Percentiles rank a stretch among this genome's conserved stretches.
These are phyloP conservation scores for Amauroascus niger DNA, from an alignment of 2,329 filamentous ascomycete species.

Conservation along the genomic window DNA sequence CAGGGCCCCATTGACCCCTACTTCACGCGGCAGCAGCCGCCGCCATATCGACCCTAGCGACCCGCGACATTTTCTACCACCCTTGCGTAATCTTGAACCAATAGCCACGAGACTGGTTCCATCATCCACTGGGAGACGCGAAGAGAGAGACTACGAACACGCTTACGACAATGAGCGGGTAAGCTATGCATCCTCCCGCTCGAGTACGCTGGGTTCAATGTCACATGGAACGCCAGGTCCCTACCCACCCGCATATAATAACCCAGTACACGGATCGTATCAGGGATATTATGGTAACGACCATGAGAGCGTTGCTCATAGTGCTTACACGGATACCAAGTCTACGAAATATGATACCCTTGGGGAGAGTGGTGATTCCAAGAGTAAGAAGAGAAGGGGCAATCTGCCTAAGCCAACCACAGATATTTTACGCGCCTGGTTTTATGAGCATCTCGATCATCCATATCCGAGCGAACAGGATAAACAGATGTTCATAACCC, in stretches of 20 bases:
- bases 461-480: conserved; percentile 83
- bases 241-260: conserved; percentile 4
- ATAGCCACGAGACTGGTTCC: background rate
- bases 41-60: conserved; percentile 1
- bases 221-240: background rate
- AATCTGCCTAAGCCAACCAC: conserved; percentile 89
- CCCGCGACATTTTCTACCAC: background rate
- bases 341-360: conserved; percentile 7
- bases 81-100: background rate
- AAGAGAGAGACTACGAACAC: conserved; percentile 1
- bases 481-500: conserved; percentile 68
- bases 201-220: background rate
- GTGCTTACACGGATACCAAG: conserved; percentile 2
- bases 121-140: background rate
- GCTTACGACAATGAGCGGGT: conserved; percentile 1
- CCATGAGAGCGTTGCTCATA: background rate
- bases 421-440: conserved; percentile 71
- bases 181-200: conserved; percentile 1
- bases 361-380: conserved; percentile 24
- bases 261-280: conserved; percentile 8
- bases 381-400: conserved; percentile 54
- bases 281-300: conserved; percentile 8
- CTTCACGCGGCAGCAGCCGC: conserved; percentile 1
- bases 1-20: conserved; percentile 1
- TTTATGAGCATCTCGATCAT: conserved; percentile 63